A percentile compares a stretch with the other conserved stretches of the same genome.
phyloP scores from a whole-genome alignment of 148 eudicot species.

The Silene conica region DNA sequence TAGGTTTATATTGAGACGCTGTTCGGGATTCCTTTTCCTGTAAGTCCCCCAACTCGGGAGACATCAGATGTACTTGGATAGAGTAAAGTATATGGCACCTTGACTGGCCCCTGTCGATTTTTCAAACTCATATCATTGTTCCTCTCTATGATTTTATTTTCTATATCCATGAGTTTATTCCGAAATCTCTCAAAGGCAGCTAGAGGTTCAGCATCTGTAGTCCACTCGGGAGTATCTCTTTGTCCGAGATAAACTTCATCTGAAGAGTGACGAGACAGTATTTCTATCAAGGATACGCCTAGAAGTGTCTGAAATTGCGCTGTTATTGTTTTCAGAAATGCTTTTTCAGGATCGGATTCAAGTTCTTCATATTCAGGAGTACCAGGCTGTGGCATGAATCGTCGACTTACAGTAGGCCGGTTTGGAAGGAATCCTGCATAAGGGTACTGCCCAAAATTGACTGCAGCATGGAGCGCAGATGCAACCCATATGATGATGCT shows the following conservation, averaged over 20 bases:
- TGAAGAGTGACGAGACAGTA: slow-evolving; percentile 53
- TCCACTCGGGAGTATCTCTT: slow-evolving; percentile 54
- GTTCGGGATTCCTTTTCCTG: slow-evolving; percentile 63
- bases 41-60: slow-evolving; percentile 44
- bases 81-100: slow-evolving; percentile 56
- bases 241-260: slow-evolving; percentile 81
- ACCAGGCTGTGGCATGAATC: slow-evolving; percentile 66
- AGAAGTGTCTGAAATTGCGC: slow-evolving; percentile 55
- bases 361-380: slow-evolving; percentile 55
- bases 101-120: slow-evolving; percentile 57
- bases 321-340: slow-evolving; percentile 52
- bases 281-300: slow-evolving; percentile 64
- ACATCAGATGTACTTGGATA: slow-evolving; percentile 57
- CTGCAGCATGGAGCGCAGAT: slow-evolving; percentile 78
- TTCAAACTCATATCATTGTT: slow-evolving; percentile 39
- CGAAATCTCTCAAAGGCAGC: slow-evolving; percentile 50
- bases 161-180: slow-evolving; percentile 31
- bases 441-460: slow-evolving; percentile 77
- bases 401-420: slow-evolving; percentile 67
- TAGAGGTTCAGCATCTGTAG: slow-evolving; percentile 38
- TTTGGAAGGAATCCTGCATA: slow-evolving; percentile 74
- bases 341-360: slow-evolving; percentile 43
- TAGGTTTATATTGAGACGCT: slow-evolving; percentile 45
- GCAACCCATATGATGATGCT: slow-evolving; percentile 78
- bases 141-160: slow-evolving; percentile 38